Evolutionary conservation across 2,329 filamentous ascomycete genomes (phyloP).

Genomic region (Ophiostoma populinum): DNA sequence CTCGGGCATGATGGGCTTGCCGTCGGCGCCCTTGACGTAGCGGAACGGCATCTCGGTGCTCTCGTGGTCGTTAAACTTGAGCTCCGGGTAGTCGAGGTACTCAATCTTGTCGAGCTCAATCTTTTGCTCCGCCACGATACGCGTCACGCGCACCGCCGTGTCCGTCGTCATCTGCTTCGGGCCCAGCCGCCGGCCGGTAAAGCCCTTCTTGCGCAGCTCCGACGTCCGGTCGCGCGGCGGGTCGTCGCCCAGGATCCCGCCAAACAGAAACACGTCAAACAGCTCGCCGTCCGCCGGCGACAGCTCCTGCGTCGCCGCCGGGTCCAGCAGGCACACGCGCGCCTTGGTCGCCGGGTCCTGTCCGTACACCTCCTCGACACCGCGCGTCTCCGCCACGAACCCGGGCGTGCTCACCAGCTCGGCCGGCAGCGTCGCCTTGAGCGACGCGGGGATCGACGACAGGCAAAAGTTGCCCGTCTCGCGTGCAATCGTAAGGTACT

Average conservation of each 20-base stretch:
- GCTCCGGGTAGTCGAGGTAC: slow-evolving; percentile 76
- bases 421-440: slow-evolving; percentile 40
- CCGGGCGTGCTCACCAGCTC: slow-evolving; percentile 36
- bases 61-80: slow-evolving; percentile 80
- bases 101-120: slow-evolving; percentile 64
- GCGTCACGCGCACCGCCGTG: slow-evolving; percentile 84
- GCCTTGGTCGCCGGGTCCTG: slow-evolving; percentile 36
- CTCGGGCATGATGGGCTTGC: slow-evolving; percentile 77
- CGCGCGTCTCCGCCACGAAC: slow-evolving; percentile 54
- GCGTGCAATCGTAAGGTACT: slow-evolving; percentile 73
- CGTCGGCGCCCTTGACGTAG: slow-evolving; percentile 63
- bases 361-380: slow-evolving; percentile 71
- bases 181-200: slow-evolving; percentile 69
- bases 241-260: slow-evolving; percentile 89
- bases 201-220: slow-evolving; percentile 90
- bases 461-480: slow-evolving; percentile 72
- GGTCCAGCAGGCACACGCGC: slow-evolving; percentile 7
- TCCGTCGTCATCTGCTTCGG: slow-evolving; percentile 98
- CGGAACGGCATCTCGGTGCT: slow-evolving; percentile 97
- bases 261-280: slow-evolving; percentile 90
- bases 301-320: slow-evolving; percentile 42
- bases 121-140: slow-evolving; percentile 72
- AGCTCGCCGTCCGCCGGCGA: slow-evolving; percentile 60
- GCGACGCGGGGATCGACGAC: slow-evolving; percentile 56
- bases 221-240: slow-evolving; percentile 88